Conservation (phyloP, 805 yeast genomes). For the Ogataea paradorogensis region DNA sequence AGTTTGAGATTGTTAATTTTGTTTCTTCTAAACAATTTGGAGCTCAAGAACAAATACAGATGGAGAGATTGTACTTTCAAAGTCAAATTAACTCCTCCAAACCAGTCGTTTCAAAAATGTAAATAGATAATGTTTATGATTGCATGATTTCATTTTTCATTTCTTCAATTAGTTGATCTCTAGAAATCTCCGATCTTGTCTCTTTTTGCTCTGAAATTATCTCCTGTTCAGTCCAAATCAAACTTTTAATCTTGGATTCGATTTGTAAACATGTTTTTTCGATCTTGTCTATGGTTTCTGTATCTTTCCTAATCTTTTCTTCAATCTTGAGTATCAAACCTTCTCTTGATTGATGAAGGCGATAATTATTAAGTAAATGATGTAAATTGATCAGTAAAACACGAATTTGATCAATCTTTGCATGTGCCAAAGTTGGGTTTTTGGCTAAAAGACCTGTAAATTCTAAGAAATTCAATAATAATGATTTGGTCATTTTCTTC, state of each 20-base stretch:
- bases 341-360: slow-evolving; percentile 95
- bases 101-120: neutral
- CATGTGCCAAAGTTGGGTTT: slow-evolving; percentile 59
- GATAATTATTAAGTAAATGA: slow-evolving; percentile 84
- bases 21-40: slow-evolving; percentile 26
- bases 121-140: neutral
- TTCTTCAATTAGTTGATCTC: neutral
- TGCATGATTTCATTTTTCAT: neutral
- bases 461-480: slow-evolving; percentile 77
- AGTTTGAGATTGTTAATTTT: slow-evolving; percentile 3
- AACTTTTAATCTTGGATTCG: slow-evolving; percentile 34
- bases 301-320: slow-evolving; percentile 48
- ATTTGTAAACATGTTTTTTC: slow-evolving; percentile 40
- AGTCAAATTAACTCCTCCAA: slow-evolving; percentile 1
- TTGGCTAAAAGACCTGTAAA: slow-evolving; percentile 73
- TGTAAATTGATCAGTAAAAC: slow-evolving; percentile 84
- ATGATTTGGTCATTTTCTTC: slow-evolving; percentile 74
- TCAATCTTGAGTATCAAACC: slow-evolving; percentile 75
- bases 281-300: slow-evolving; percentile 39
- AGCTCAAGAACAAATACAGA: slow-evolving; percentile 29
- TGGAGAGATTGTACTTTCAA: slow-evolving; percentile 30
- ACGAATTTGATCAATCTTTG: slow-evolving; percentile 75
- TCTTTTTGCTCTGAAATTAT: neutral
- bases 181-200: neutral
- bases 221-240: slow-evolving; percentile 8